Evolutionary conservation across 176 grass and related monocot genomes (phyloP), one percentile per base, ranked within the genome.

Genomic region (Paspalum vaginatum): DNA sequence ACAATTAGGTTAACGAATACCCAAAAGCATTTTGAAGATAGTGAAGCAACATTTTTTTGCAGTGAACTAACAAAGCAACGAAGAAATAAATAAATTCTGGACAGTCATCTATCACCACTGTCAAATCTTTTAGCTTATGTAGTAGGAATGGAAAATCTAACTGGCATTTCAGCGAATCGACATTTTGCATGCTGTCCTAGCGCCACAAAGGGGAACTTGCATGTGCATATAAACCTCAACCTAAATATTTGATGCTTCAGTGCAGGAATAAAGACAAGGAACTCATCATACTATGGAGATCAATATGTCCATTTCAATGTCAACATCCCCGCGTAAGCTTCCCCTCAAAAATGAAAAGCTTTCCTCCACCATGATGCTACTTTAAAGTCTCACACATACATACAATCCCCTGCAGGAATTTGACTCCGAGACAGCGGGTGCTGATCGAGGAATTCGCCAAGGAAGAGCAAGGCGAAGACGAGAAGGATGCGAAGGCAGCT

Each of bases 221-320:
- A 77, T 54, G 22, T 75, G 45, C 18, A 45, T 53, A 63, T 60
- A 68, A 56, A 48, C 41, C 24, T 37, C 32, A 58, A n/a, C 12
- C 32, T 84, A n/a, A 74, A 18, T 22, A 40, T 76, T 76, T 73
- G 10, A 9, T 78, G 2, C n/a, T 41, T 32, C 70, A 9, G 21
- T 86, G 74, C 84, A 98, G 92, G 92, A 84, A 91, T 95, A 79
- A 98, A 93, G 79, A 84, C 86, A 11, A 89, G 85, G 55, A 89
- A 83, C 70, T 91, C 92, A 11, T 80, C 90, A 0, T 77, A 78
- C 11, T 91, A 87, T 76, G 95, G 95, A 8, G 86, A 98, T 70
- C 92, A 94, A 42, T 98, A 91, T 60, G 90, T 98, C 77, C 88
- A 95, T 87, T 98, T 93, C 71, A 93, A 88, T 89, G 88, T 98